A percentile compares a stretch with the other conserved stretches of the same genome.
Evolutionary conservation across 441 rosid species (phyloP).

Genomic region (Corymbia citriodora): DNA sequence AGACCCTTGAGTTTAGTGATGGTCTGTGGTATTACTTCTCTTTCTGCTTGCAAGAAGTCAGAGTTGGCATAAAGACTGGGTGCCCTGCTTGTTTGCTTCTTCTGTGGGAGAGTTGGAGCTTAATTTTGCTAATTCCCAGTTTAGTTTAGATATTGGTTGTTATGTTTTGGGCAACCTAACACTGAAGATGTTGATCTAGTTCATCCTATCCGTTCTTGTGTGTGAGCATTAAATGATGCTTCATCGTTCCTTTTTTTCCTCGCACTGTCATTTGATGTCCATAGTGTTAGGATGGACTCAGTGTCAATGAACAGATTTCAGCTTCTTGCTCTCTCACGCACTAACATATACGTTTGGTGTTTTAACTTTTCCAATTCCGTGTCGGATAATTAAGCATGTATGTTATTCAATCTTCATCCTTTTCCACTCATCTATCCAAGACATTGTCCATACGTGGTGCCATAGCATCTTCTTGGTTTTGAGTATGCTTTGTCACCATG

Average conservation of each 20-base stretch:
- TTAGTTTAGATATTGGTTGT: not conserved
- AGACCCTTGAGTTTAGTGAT: not conserved
- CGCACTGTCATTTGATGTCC: not conserved
- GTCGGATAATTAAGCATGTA: not conserved
- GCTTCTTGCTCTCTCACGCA: not conserved
- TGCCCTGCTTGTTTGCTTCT: not conserved
- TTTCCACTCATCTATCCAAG: not conserved
- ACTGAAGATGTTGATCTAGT: not conserved
- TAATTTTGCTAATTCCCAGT: not conserved
- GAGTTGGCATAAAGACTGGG: not conserved
- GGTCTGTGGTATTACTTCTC: not conserved
- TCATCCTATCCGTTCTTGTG: not conserved
- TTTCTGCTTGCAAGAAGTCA: not conserved
- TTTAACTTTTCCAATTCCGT: not conserved
- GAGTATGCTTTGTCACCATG: not conserved
- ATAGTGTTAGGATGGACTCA: not conserved
- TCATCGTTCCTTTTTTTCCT: not conserved
- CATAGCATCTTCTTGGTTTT: not conserved
- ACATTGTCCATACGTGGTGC: not conserved
- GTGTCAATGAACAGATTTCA: not conserved
- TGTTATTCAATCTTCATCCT: not conserved
- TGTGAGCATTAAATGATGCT: not conserved
- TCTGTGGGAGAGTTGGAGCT: not conserved
- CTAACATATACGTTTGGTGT: not conserved
- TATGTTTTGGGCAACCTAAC: fast-evolving